phyloP scores from a whole-genome alignment of 108 stramenopile species.

The Cyclostephanos tholiformis region DNA sequence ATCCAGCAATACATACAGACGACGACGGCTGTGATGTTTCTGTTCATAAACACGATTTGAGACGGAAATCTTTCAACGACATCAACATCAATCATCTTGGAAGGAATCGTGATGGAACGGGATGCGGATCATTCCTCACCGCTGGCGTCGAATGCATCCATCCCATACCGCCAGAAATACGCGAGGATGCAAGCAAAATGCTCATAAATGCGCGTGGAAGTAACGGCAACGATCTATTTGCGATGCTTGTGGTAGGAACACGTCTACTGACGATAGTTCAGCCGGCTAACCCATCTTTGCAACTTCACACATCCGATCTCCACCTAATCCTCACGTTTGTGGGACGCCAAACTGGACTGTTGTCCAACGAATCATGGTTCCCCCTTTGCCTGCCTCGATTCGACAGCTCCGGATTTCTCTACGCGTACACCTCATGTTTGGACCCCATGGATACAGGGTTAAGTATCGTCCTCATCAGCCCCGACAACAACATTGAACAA shows the following conservation, averaged over 20 bases:
- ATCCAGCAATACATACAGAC: constrained; percentile 15
- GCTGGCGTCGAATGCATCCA: constrained; percentile 62
- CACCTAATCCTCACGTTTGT: constrained; percentile 72
- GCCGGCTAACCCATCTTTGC: constrained; percentile 60
- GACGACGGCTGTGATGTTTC: constrained; percentile 10
- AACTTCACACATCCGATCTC: constrained; percentile 71
- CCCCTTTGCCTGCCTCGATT: constrained; percentile 84
- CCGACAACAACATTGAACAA: constrained; percentile 65
- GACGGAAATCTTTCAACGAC: not conserved
- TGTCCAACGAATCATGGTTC: constrained; percentile 76
- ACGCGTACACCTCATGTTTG: constrained; percentile 68
- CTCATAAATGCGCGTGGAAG: constrained; percentile 34
- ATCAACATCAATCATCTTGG: not conserved
- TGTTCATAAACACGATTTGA: not conserved
- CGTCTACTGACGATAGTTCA: constrained; percentile 67
- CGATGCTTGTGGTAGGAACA: constrained; percentile 59
- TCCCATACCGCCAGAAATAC: constrained; percentile 67
- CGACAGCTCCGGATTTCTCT: constrained; percentile 73
- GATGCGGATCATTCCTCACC: constrained; percentile 54
- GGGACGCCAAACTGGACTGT: constrained; percentile 53
- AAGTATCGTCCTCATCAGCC: constrained; percentile 60
- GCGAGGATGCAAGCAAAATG: constrained; percentile 57
- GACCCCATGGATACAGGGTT: constrained; percentile 55
- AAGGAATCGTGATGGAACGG: constrained; percentile 17
- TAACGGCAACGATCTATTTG: constrained; percentile 57